Evolutionary conservation across 2,329 filamentous ascomycete species (phyloP).

Genomic region (Atkinsonella texensis): DNA sequence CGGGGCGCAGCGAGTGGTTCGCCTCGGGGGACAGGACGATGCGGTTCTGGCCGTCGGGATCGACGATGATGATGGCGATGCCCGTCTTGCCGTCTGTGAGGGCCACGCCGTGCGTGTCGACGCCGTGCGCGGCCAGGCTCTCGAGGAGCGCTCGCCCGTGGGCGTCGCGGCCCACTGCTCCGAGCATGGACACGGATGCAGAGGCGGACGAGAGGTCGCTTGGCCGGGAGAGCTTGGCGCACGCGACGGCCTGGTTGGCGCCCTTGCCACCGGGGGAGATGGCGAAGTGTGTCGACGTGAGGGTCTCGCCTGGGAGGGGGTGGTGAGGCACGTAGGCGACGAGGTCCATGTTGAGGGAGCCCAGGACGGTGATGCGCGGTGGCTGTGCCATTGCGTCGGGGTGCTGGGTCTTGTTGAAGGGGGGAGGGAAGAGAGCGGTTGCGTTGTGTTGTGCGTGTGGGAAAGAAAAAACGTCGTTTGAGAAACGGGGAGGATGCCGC

Average conservation of each 20-base stretch:
- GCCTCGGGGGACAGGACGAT: conserved; percentile 64
- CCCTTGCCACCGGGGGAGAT: conserved; percentile 86
- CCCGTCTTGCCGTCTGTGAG: conserved; percentile 45
- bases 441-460: too few relatives aligned
- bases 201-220: conserved; percentile 19
- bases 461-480: too few relatives aligned
- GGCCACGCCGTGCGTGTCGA: conserved; percentile 45
- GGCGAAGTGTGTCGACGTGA: conserved; percentile 66
- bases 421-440: too few relatives aligned
- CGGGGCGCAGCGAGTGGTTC: conserved; percentile 40
- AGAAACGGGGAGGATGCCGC: too few relatives aligned
- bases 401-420: neutral
- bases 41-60: conserved; percentile 62
- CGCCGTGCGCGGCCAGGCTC: conserved; percentile 47
- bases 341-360: conserved; percentile 90
- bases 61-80: conserved; percentile 64
- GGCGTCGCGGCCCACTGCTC: conserved; percentile 57
- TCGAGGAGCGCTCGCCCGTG: conserved; percentile 49
- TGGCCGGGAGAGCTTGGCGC: conserved; percentile 63
- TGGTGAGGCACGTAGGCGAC: conserved; percentile 79
- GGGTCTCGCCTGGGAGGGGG: conserved; percentile 74
- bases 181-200: conserved; percentile 53
- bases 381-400: conserved; percentile 15
- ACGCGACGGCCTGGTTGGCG: conserved; percentile 88
- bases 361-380: conserved; percentile 65